Conservation (phyloP, 768 basidiomycete species). For the Rhizopogon vulgaris region DNA sequence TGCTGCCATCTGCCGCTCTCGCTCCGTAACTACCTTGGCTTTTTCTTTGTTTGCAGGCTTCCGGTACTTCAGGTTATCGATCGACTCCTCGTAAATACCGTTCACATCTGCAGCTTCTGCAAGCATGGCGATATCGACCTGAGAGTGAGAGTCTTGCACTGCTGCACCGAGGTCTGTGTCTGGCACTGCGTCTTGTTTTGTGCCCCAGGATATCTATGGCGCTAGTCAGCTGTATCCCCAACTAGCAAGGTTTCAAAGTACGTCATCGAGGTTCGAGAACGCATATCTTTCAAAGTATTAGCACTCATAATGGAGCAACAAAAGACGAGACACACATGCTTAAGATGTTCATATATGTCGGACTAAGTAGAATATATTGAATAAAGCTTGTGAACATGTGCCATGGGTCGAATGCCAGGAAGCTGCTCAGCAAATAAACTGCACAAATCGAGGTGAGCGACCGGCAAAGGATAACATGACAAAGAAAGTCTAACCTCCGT, state of each 20-base stretch:
- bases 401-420: slow-evolving; percentile 93
- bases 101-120: slow-evolving; percentile 79
- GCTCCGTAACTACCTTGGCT: slow-evolving; percentile 29
- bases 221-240: background rate
- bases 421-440: slow-evolving; percentile 72
- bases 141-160: slow-evolving; percentile 69
- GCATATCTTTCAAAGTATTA: slow-evolving; percentile 54
- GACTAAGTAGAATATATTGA: slow-evolving; percentile 83
- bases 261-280: slow-evolving; percentile 82
- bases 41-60: slow-evolving; percentile 34
- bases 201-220: slow-evolving; percentile 84
- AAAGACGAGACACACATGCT: slow-evolving; percentile 51
- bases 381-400: slow-evolving; percentile 90
- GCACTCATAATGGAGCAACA: slow-evolving; percentile 9
- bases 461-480: background rate
- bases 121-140: slow-evolving; percentile 84
- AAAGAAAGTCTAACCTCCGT: slow-evolving; percentile 51
- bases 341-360: slow-evolving; percentile 71
- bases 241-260: slow-evolving; percentile 23
- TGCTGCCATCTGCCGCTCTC: slow-evolving; percentile 68
- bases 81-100: slow-evolving; percentile 77
- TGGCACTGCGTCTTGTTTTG: slow-evolving; percentile 77
- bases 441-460: slow-evolving; percentile 2
- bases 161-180: slow-evolving; percentile 81
- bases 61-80: slow-evolving; percentile 61